phyloP scores from a whole-genome alignment of 176 grass and related monocot species.

The Avena atlantica region DNA sequence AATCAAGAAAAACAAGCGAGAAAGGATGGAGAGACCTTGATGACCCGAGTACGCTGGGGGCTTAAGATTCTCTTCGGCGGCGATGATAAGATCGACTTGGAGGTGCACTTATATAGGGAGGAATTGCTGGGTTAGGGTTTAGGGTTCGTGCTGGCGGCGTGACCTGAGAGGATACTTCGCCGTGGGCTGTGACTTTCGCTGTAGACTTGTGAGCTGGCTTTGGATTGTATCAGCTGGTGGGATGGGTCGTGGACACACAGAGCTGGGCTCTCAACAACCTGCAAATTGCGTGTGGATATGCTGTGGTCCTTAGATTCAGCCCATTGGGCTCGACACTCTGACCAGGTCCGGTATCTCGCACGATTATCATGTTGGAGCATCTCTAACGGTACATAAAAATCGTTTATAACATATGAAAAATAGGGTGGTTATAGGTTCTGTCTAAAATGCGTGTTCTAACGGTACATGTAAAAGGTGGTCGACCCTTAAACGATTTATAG shows the following conservation, averaged over 20 bases:
- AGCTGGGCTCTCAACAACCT: background rate
- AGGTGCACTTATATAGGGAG: slow-evolving; percentile 38
- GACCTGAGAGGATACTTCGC: background rate
- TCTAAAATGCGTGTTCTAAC: no score
- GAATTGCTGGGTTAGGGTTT: slow-evolving; percentile 49
- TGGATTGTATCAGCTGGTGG: background rate
- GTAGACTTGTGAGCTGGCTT: background rate
- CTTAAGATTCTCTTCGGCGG: background rate
- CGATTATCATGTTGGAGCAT: no score
- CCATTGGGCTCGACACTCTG: background rate
- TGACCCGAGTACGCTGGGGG: no score
- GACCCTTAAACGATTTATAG: no score
- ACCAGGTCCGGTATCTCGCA: no score
- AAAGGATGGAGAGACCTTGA: no score
- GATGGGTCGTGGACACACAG: background rate
- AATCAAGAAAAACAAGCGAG: no score
- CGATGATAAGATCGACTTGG: background rate
- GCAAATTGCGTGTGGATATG: background rate
- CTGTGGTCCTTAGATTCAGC: background rate
- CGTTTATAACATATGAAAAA: no score
- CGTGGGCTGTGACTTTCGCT: background rate
- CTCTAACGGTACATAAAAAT: no score
- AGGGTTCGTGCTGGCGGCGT: slow-evolving; percentile 23
- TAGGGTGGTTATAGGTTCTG: no score
- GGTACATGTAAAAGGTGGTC: no score